Percentiles rank a stretch among this genome's conserved stretches.
phyloP scores from a whole-genome alignment of 306 rosid species.

The Sesbania bispinosa region DNA sequence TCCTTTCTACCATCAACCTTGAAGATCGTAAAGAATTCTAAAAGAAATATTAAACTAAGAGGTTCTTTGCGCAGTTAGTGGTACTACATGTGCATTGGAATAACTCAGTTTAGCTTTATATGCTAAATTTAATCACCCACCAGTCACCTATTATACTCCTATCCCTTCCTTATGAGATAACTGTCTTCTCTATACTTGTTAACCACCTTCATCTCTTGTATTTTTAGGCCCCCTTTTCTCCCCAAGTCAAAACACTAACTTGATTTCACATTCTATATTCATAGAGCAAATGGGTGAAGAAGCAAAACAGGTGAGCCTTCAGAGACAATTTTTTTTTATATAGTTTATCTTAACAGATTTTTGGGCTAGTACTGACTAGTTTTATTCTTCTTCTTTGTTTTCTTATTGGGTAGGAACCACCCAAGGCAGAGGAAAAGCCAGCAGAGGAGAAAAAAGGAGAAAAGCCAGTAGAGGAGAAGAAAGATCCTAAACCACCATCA shows the following conservation, averaged over 20 bases:
- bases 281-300: constrained; percentile 64
- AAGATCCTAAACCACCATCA: constrained; percentile 58
- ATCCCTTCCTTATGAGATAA: constrained; percentile 20
- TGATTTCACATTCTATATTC: background rate
- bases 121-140: constrained; percentile 30
- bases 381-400: background rate
- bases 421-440: constrained; percentile 20
- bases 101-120: constrained; percentile 39
- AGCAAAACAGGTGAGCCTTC: constrained; percentile 53
- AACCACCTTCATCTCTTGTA: background rate
- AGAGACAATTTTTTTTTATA: no score
- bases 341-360: background rate
- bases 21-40: constrained; percentile 27
- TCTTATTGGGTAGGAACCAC: constrained; percentile 25
- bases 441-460: background rate
- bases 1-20: constrained; percentile 34
- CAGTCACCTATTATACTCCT: constrained; percentile 35
- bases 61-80: constrained; percentile 37
- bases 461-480: constrained; percentile 37
- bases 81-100: constrained; percentile 59
- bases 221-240: background rate
- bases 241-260: constrained; percentile 1
- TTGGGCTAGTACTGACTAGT: background rate
- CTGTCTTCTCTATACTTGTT: constrained; percentile 9
- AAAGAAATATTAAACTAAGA: constrained; percentile 40